Percentiles rank a stretch among this genome's conserved stretches.
phyloP scores from a whole-genome alignment of 768 basidiomycete genomes.

The Omphalotus guepiniiformis region DNA sequence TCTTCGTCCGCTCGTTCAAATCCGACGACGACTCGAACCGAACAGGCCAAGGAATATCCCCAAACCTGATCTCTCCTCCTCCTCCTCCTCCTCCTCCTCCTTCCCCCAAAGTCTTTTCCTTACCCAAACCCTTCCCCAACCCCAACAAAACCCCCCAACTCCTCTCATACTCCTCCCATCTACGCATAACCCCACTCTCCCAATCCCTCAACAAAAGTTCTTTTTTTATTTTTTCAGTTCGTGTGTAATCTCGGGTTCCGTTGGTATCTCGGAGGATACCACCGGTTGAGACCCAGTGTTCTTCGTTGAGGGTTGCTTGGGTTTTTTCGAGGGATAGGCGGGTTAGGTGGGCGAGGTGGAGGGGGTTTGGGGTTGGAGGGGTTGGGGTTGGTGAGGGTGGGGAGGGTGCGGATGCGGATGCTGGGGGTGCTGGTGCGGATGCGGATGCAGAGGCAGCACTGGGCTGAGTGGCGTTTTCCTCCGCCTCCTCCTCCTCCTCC shows the following conservation, averaged over 20 bases:
- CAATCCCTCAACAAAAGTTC: constrained; percentile 43
- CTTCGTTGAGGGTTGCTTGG: constrained; percentile 32
- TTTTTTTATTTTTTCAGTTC: constrained; percentile 43
- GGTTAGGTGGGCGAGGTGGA: background rate
- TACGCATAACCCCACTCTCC: constrained; percentile 31
- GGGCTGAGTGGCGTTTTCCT: too few relatives aligned
- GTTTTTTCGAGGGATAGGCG: background rate
- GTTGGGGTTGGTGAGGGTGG: background rate
- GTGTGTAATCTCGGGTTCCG: constrained; percentile 45
- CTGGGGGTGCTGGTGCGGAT: too few relatives aligned
- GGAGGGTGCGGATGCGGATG: too few relatives aligned
- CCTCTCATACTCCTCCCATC: constrained; percentile 53
- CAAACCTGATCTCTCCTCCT: constrained; percentile 32
- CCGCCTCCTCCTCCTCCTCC: too few relatives aligned
- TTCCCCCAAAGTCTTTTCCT: background rate
- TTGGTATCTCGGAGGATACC: constrained; percentile 47
- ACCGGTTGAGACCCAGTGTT: constrained; percentile 58
- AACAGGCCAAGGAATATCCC: constrained; percentile 64
- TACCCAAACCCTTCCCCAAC: constrained; percentile 14
- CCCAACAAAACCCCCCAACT: constrained; percentile 42
- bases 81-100: constrained; percentile 14
- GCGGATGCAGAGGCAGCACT: too few relatives aligned
- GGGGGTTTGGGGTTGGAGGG: background rate
- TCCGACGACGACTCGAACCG: constrained; percentile 8
- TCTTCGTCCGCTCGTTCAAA: too few relatives aligned